A percentile compares a stretch with the other conserved stretches of the same genome.
Conservation (phyloP, 345 rosid species). For the Pelargonium nanum region DNA sequence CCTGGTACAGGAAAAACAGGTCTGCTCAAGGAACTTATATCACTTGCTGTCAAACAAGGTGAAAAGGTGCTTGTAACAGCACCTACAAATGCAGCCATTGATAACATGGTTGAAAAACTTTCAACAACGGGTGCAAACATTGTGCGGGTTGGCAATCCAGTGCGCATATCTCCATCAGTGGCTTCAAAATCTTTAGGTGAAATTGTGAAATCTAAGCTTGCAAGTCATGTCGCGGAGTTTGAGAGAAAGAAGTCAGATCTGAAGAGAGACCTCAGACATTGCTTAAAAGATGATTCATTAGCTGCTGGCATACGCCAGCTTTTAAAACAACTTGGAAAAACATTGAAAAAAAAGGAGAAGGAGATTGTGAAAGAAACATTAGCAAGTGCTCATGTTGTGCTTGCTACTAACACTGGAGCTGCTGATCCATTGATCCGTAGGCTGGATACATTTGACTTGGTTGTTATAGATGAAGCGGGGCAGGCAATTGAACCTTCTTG, state of each 20-base stretch:
- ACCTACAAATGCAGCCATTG: conserved; percentile 94
- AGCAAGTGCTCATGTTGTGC: conserved; percentile 78
- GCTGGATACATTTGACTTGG: conserved; percentile 73
- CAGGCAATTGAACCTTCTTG: conserved; percentile 95
- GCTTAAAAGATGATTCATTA: conserved; percentile 81
- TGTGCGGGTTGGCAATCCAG: conserved; percentile 94
- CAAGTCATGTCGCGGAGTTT: conserved; percentile 45
- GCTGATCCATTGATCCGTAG: conserved; percentile 82
- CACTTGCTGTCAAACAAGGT: conserved; percentile 69
- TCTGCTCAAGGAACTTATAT: conserved; percentile 70
- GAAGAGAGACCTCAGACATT: conserved; percentile 66
- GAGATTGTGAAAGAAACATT: conserved; percentile 76
- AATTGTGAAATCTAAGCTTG: conserved; percentile 69
- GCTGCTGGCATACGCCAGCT: conserved; percentile 98
- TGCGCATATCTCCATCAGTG: conserved; percentile 75
- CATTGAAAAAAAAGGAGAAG: conserved; percentile 78
- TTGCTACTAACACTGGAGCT: conserved; percentile 88
- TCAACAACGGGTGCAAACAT: conserved; percentile 51
- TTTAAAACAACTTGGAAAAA: conserved; percentile 80
- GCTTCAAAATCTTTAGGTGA: conserved; percentile 80
- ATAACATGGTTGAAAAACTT: conserved; percentile 93
- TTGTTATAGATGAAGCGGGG: conserved; percentile 92
- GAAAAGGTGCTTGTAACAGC: conserved; percentile 94
- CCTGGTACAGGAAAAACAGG: conserved; percentile 96
- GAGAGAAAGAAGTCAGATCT: conserved; percentile 89